Evolutionary conservation across 176 grass and related monocot genomes (phyloP), one percentile per base, ranked within the genome.

Genomic region (Elymus sibiricus): DNA sequence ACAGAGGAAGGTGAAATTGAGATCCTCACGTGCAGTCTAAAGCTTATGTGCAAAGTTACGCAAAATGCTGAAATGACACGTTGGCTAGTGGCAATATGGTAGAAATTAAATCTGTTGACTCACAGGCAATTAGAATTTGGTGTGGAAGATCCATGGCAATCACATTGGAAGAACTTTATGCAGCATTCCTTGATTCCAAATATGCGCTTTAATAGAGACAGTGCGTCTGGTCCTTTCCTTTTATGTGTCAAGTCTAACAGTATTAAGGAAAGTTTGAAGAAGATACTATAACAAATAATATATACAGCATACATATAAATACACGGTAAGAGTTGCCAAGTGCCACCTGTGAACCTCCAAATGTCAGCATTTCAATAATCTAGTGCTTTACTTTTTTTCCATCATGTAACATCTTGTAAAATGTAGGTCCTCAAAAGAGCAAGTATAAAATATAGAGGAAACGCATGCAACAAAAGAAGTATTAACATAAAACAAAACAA

Each of bases 181-280:
- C 86, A 64, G 46, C 83, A 82, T 56, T 44, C 70, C 51, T 85
- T 87, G 80, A 95, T 86, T 63, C 93, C 90, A 78, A 92, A 95
- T 64, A 95, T 90, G 85, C 86, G 88, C 46, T 86, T 92, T 82
- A 95, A 84, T 61, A 95, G 76, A 81, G 70, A 65, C 22, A 86
- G 49, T 47, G 56, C 86, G 84, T 87, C 83, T 64, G 79, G 31
- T 35, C 82, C 63, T 77, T 82, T 95, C 79, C 79, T 87, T 81
- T 86, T 95, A 79, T 81, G 86, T 24, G 88, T 74, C 32, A 95
- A 84, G 26, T 88, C 93, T 95, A 78, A 83, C 13, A 58, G 27
- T 25, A 74, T 85, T 53, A 88, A 95, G 81, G 59, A 85, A 82
- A 76, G 46, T 8, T 53, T 12, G 15, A 10, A 74, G 32, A 62